Base-by-base conservation (phyloP, 129 eudicot genomes). In the Artemisia tridentata region DNA sequence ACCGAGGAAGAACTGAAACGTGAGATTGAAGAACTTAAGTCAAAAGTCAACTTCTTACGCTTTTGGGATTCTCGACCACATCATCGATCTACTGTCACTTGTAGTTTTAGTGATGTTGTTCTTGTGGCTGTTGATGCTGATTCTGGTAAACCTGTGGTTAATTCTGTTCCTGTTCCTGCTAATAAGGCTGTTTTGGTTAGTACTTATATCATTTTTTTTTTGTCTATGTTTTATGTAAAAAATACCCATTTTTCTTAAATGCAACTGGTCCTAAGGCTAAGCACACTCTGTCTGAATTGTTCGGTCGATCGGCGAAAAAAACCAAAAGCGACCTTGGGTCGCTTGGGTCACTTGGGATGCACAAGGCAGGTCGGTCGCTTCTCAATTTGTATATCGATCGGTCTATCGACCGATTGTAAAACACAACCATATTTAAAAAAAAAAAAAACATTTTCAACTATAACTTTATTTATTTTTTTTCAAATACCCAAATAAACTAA, bases 1-100 rank as follows among this genome's bases (percentile, higher is more conserved):
- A 93, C 98, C 0, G 95, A 93, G 68, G 95, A 92, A 71, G 96
- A 87, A 76, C 85, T 83, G 13, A 89, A 92, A 84, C 89, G 92
- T 17, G 96, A 92, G 85, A 92, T 92, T 78, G 98, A 92, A 7
- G 96, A 92, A 29, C 88, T 92, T 43, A 92, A 87, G 45, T 70
- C 98, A 15, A 92, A 89, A 45, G 88, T 92, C 19, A 73, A 81
- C 15, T 92, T 70, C 85, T 92, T 4, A 75, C 89, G 5, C 74
- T 84, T 45, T 77, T 80, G 85, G 3, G 83, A 68, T n/a, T 71
- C 41, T 29, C 41, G 63, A 15, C 67, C 59, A 68, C 68, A 72
- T 67, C 72, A 60, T 65, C 68, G 77, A 50, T 71, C 81, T 47
- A 27, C 76, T 55, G 15, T 74, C 2, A 79, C 82, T 3, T 66